Percentiles rank a stretch among this genome's conserved stretches.
These are phyloP conservation scores for Trypanosoma boissoni DNA, from an alignment of 208 protist genomes.

Conservation along the genomic window DNA sequence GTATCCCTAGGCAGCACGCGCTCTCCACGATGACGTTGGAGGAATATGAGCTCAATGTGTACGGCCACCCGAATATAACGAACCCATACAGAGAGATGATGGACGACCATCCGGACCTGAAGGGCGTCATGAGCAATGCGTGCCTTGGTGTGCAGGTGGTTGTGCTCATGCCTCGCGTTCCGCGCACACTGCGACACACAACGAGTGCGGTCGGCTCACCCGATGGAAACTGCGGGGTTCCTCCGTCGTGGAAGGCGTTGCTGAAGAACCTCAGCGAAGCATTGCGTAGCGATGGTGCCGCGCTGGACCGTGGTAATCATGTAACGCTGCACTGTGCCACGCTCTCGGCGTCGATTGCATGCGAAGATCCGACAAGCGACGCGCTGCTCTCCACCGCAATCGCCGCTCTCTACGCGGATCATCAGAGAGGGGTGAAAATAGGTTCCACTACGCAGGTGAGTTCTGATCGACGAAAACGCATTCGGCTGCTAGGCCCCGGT, in stretches of 20 bases:
- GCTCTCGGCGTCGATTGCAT: slow-evolving; percentile 29
- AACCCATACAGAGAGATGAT: slow-evolving; percentile 82
- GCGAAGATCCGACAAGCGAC: background rate
- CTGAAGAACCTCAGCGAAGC: slow-evolving; percentile 17
- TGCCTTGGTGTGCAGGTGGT: slow-evolving; percentile 43
- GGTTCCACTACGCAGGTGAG: background rate
- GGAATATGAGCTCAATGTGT: slow-evolving; percentile 67
- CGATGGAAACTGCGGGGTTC: too few relatives aligned
- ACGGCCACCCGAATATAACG: slow-evolving; percentile 89
- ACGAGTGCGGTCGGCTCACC: background rate
- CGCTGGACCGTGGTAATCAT: slow-evolving; percentile 1
- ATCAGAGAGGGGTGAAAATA: slow-evolving; percentile 13
- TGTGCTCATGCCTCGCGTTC: slow-evolving; percentile 62
- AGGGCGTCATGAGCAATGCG: slow-evolving; percentile 78
- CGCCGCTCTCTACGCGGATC: slow-evolving; percentile 25
- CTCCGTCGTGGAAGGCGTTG: slow-evolving; percentile 24
- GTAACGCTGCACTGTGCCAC: slow-evolving; percentile 39
- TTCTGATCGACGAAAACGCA: background rate
- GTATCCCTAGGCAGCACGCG: slow-evolving; percentile 74
- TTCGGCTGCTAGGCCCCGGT: slow-evolving; percentile 3
- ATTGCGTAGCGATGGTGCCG: slow-evolving; percentile 1
- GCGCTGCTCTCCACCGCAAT: background rate
- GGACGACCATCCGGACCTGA: slow-evolving; percentile 64
- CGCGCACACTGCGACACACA: slow-evolving; percentile 22
- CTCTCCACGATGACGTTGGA: slow-evolving; percentile 69